Base-by-base conservation (phyloP, 306 rosid species). In the Prunus davidiana region DNA sequence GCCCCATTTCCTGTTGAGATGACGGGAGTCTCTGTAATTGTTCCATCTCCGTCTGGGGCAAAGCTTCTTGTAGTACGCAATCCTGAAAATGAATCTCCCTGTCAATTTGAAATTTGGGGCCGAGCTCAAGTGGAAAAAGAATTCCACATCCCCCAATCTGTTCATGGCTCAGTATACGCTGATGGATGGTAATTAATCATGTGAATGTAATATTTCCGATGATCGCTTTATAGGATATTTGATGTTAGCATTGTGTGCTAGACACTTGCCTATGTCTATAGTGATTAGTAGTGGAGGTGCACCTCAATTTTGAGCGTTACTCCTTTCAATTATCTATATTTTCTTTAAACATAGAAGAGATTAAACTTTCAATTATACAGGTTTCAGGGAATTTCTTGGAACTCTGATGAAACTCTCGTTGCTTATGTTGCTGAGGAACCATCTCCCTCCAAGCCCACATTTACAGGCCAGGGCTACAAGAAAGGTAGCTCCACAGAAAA, bases 331-430 rank as follows among this genome's bases (percentile, higher is more conserved):
- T 27, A 27, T 18, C 45, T 32, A 51, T 8, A 32, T 51, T 64
- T 55, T 51, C 62, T 62, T 50, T 25, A 47, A 38, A 30, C 54
- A 19, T 73, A 20, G 68, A 28, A n/a, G 64, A 43, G 52, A 52
- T 27, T n/a, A 63, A 56, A 67, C 71, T 75, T 46, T 81, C 24
- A 43, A 46, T 81, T 76, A 14, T 79, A 47, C 79, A 91, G 98
- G 98, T 93, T 91, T 80, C 91, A 89, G 79, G 98, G 96, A 74
- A 84, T 93, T 79, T 89, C 98, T 60, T 91, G 98, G 98, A 91
- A 86, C 75, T 66, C 73, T 61, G 90, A 82, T 82, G 98, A 93
- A 80, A 88, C 88, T 61, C 76, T 49, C 54, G 64, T 93, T 76
- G 90, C 97, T 69, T 93, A 93, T 88, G 86, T 88, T 85, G 98